Conservation (phyloP, 805 yeast genomes). For the Teunomyces lycoperdinae region DNA sequence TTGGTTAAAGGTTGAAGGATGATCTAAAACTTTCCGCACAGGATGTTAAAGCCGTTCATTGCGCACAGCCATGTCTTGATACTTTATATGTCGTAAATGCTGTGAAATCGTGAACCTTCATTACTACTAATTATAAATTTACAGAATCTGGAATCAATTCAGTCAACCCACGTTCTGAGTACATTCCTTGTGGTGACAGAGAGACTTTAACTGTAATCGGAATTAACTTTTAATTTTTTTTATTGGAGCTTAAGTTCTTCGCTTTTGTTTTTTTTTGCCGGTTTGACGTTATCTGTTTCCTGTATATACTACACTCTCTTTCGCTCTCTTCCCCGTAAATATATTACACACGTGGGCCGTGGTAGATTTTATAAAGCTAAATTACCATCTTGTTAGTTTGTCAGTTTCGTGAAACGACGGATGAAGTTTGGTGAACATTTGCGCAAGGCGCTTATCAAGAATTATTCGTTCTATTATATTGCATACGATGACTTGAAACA, state of each 20-base stretch:
- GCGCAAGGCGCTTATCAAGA: conserved; percentile 83
- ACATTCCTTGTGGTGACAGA: no score
- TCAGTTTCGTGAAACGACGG: background rate
- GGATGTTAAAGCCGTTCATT: no score
- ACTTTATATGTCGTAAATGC: no score
- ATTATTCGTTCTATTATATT: conserved; percentile 86
- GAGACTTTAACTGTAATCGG: background rate
- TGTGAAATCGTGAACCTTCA: no score
- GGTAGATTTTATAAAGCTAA: background rate
- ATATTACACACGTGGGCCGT: conserved; percentile 1
- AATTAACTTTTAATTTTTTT: background rate
- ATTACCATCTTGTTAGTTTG: background rate
- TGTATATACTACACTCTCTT: background rate
- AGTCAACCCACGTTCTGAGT: no score
- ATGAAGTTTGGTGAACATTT: conserved; percentile 98
- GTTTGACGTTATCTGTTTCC: background rate
- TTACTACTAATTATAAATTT: no score
- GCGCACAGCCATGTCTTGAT: no score
- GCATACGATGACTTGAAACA: conserved; percentile 88
- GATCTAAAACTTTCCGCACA: no score
- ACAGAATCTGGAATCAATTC: no score
- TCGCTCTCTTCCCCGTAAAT: background rate
- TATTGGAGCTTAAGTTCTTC: background rate
- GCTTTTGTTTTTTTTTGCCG: no score
- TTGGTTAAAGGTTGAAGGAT: no score